phyloP scores from a whole-genome alignment of 2,329 filamentous ascomycete species.

The Elsinoe batatas region DNA sequence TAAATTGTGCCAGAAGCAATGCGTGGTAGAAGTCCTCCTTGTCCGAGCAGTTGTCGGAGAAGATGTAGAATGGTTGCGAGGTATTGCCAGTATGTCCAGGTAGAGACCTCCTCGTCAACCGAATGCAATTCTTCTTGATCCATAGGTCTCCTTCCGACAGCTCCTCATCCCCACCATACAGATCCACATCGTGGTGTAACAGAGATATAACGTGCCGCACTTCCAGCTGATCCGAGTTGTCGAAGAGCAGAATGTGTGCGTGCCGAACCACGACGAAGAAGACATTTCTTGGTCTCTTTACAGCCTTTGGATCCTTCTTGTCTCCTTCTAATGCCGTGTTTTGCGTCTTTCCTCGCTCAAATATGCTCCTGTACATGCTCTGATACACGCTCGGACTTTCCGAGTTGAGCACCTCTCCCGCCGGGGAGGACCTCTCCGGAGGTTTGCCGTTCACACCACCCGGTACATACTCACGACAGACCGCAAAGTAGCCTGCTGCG shows the following conservation, averaged over 20 bases:
- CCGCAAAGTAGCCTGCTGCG: slow-evolving; percentile 87
- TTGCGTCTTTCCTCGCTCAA: slow-evolving; percentile 61
- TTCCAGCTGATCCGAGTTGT: slow-evolving; percentile 88
- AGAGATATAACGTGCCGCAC: slow-evolving; percentile 93
- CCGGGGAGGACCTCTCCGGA: slow-evolving; percentile 72
- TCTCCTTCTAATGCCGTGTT: slow-evolving; percentile 44
- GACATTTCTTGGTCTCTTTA: slow-evolving; percentile 65
- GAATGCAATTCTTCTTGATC: slow-evolving; percentile 87
- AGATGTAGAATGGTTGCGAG: slow-evolving; percentile 83
- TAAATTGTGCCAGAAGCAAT: slow-evolving; percentile 72
- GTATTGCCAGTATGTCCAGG: slow-evolving; percentile 45
- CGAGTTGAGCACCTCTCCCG: slow-evolving; percentile 55
- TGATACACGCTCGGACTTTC: slow-evolving; percentile 94
- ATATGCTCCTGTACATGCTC: slow-evolving; percentile 93
- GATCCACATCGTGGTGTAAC: slow-evolving; percentile 72
- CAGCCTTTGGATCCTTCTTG: slow-evolving; percentile 39
- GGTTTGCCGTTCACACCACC: slow-evolving; percentile 89
- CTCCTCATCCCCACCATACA: slow-evolving; percentile 59
- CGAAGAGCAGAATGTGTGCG: slow-evolving; percentile 94
- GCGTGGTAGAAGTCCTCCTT: slow-evolving; percentile 99
- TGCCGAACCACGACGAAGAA: slow-evolving; percentile 89
- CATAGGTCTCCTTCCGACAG: slow-evolving; percentile 90
- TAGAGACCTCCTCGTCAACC: slow-evolving; percentile 57
- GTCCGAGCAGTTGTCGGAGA: slow-evolving; percentile 88
- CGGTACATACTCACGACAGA: slow-evolving; percentile 83